Base-by-base conservation (phyloP, 2,329 filamentous ascomycete species). In the Ceratocystis colombiana region DNA sequence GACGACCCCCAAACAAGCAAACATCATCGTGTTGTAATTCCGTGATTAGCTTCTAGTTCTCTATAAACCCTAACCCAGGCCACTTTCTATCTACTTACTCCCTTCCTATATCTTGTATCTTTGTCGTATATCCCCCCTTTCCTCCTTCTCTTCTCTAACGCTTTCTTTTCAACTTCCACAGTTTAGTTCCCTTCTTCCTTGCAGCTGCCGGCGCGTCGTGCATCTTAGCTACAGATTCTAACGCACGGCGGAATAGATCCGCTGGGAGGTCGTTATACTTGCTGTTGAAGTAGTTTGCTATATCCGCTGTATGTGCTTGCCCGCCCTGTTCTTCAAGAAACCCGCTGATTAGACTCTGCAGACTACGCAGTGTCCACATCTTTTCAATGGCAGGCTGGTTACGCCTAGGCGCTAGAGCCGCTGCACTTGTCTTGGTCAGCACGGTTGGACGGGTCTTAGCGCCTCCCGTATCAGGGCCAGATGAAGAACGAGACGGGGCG, bases 241-340 rank as follows among this genome's bases (percentile, higher is more conserved):
- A 77, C 71, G 90, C 90, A 71, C 83, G 80, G 76, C 91, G 93
- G 74, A 97, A 97, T 73, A 68, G 37, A 30, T 67, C 66, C 2
- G 62, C 44, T 20, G 67, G 64, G 20, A 69, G 61, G 37, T 67
- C 66, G 4, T 33, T 59, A 33, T 69, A 64, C 48, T 68, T 61
- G 33, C 66, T 63, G 28, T 69, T 69, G 59, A 69, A 69, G 37
- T 67, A 66, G 41, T 50, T 65, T 44, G 64, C 65, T 25, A 69
- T 68, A 41, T 91, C 88, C 20, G 84, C 83, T 64, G 86, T 87
- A 55, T 65, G 64, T 5, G 89, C 89, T 44, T 84, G 82, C 2
- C 91, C 91, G 8, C 89, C 88, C 66, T 95, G 90, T 28, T 84
- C 80, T 57, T 82, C 80, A 70, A 97, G 86, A 71, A 91, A 97